phyloP scores from a whole-genome alignment of 306 rosid species.

The Parietaria judaica region DNA sequence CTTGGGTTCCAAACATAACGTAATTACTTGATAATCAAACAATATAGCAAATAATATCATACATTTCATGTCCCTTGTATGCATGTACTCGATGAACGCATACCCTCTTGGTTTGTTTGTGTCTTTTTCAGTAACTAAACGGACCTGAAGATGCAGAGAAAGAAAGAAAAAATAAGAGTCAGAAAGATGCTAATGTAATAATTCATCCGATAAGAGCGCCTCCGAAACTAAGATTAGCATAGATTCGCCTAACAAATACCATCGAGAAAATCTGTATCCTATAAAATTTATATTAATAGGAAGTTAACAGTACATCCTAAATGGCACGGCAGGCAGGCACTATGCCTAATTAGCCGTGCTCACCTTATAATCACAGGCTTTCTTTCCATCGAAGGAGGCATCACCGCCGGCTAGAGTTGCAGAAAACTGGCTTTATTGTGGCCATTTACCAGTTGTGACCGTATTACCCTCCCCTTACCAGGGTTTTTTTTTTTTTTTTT shows the following conservation, averaged over 20 bases:
- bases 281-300: neutral
- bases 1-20: too few species aligned
- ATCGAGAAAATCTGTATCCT: conserved; percentile 1
- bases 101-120: conserved; percentile 88
- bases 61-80: conserved; percentile 99
- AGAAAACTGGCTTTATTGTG: conserved; percentile 68
- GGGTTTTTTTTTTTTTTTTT: conserved; percentile 55
- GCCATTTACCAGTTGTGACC: conserved; percentile 77
- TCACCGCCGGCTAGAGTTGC: conserved; percentile 98
- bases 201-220: conserved; percentile 14
- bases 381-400: conserved; percentile 89
- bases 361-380: conserved; percentile 96
- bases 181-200: conserved; percentile 15
- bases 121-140: conserved; percentile 60
- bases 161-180: conserved; percentile 13
- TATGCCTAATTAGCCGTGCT: conserved; percentile 99
- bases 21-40: neutral
- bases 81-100: conserved; percentile 89
- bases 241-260: conserved; percentile 9
- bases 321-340: conserved; percentile 99
- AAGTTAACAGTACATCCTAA: conserved; percentile 51
- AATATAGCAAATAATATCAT: conserved; percentile 4
- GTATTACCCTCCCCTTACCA: conserved; percentile 94
- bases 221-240: neutral
- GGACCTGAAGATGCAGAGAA: conserved; percentile 46